A percentile compares a stretch with the other conserved stretches of the same genome.
phyloP scores from a whole-genome alignment of 768 basidiomycete species.

The Sporobolomyces roseus region DNA sequence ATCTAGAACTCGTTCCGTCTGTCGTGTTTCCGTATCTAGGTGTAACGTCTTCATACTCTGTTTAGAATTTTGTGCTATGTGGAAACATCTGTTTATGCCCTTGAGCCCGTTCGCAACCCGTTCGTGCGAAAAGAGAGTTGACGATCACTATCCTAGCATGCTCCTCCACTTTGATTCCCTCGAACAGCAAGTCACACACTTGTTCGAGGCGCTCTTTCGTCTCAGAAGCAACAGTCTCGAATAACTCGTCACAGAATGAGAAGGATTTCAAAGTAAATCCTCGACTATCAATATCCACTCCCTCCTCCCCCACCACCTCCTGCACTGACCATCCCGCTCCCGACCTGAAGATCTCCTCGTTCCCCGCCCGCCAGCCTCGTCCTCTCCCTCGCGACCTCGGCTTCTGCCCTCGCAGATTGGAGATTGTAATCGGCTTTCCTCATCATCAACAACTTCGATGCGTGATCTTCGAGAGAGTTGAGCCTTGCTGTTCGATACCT shows the following conservation, averaged over 20 bases:
- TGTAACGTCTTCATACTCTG: no score
- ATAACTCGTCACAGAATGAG: no score
- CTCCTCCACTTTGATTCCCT: no score
- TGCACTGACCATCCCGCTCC: background rate
- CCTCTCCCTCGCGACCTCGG: conserved; percentile 9
- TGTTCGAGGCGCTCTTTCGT: no score
- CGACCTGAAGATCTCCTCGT: background rate
- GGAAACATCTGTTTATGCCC: no score
- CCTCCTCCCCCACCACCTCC: conserved; percentile 1
- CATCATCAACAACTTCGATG: background rate
- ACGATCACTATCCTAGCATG: no score
- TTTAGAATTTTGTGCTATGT: no score
- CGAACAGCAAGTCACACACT: no score
- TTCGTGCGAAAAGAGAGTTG: no score
- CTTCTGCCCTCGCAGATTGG: background rate
- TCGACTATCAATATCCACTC: conserved; percentile 10
- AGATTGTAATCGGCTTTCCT: conserved; percentile 6
- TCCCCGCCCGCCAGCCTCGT: conserved; percentile 10
- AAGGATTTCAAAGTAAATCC: background rate
- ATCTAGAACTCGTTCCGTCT: no score
- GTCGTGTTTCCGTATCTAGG: background rate
- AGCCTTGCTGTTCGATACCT: conserved; percentile 5
- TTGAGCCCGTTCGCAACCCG: no score
- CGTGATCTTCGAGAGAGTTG: background rate
- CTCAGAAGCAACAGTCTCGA: no score